Evolutionary conservation across 805 yeast genomes (phyloP), one percentile per base, ranked within the genome.

Genomic region (Debaryomyces hansenii): DNA sequence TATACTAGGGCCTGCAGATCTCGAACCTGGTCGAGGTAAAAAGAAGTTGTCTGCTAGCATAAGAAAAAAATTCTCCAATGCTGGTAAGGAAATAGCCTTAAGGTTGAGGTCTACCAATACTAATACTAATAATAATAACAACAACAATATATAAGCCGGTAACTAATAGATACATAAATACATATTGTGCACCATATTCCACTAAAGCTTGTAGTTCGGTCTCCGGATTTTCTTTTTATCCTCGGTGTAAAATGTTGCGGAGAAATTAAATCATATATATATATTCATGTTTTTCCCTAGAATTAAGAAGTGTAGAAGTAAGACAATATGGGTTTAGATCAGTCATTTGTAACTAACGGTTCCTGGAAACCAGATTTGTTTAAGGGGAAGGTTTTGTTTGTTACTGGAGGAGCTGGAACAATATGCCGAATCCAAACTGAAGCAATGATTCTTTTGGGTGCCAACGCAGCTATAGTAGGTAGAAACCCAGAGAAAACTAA

Each of bases 391-490:
- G 96, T 89, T 1, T 95, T 83, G 7, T 87, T 91, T 56, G 88
- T 90, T 41, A 91, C 97, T 0, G 98, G 98, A 2, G 97, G 97
- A 9, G 94, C 97, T 1, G 97, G 97, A 4, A 83, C 96, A 10
- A 91, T 91, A 43, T 91, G 98, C 63, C 74, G 92, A 36, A 90
- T 85, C 2, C 97, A 91, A 63, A 80, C 87, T 0, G 96, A 87
- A 60, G 96, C 96, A 0, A 49, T 92, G 68, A 85, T 90, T 2
- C 65, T 80, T n/a, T 67, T 91, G 8, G 98, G 98, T 5, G 94
- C 96, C 43, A 75, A 87, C 56, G 96, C 94, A 8, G 87, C 88
- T 4, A 86, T 91, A 38, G 66, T 92, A 14, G 97, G 98, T 1
- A 79, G 97, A 59, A 84, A 84, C 56, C 66, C 56, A 29, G 77